These are phyloP conservation scores for Ustilaginoidea virens DNA, from an alignment of 2,329 filamentous ascomycete species.

Conservation along the genomic window DNA sequence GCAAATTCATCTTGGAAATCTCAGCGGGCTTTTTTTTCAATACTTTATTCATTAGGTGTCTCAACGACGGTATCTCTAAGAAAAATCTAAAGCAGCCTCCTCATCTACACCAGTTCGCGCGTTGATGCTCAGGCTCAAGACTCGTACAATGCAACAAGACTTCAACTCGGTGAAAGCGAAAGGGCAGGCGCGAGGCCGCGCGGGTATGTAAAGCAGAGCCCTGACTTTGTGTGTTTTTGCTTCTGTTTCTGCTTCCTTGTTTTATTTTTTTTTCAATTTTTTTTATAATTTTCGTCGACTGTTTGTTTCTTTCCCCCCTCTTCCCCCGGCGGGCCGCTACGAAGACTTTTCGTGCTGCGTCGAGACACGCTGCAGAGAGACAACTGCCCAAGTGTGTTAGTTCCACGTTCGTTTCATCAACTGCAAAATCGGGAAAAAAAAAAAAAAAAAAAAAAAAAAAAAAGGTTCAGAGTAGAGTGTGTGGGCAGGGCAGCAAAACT, in stretches of 20 bases:
- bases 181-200: conserved; percentile 18
- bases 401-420: too few species aligned
- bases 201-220: conserved; percentile 23
- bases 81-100: conserved; percentile 21
- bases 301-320: too few species aligned
- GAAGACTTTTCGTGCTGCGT: conserved; percentile 83
- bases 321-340: too few species aligned
- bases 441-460: neutral
- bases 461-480: neutral
- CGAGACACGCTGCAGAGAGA: conserved; percentile 78
- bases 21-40: conserved; percentile 11
- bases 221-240: conserved; percentile 12
- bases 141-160: conserved; percentile 21
- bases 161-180: conserved; percentile 23
- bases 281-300: too few species aligned
- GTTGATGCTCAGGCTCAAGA: conserved; percentile 18
- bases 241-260: too few species aligned
- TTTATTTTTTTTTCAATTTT: too few species aligned
- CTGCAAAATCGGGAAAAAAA: too few species aligned
- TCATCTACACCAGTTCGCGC: conserved; percentile 18
- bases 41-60: conserved; percentile 28
- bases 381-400: conserved; percentile 50
- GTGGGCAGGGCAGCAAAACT: conserved; percentile 21
- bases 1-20: neutral
- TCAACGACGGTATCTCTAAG: conserved; percentile 20